Evolutionary conservation across 495 filamentous ascomycete species (phyloP), one percentile per base, ranked within the genome.

Genomic region (Oidiodendron maius): DNA sequence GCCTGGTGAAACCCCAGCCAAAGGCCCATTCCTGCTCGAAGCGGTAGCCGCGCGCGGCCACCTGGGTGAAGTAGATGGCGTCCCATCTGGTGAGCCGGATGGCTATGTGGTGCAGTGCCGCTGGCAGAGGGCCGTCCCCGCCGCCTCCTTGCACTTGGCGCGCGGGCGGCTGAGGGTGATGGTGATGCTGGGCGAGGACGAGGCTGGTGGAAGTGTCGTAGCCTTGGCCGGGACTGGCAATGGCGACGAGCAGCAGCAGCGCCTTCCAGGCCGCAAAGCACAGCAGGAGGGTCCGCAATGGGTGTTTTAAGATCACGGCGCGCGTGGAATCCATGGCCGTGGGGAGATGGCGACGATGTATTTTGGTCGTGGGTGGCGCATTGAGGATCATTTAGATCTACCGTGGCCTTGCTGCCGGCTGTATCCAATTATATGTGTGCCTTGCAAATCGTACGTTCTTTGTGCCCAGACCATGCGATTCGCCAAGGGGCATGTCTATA

Each of bases 1-100:
- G 11, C 6, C 51, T 15, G 9, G 59, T 50, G 21, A 54, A 59
- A 3, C 57, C 59, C 59, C 62, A 56, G 58, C 89, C 84, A 69
- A 95, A 98, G 1, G 94, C 93, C 90, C 91, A 97, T 67, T 96
- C 89, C 67, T 98, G 94, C 66, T 98, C 93, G 66, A 84, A 91
- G 9, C 82, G 42, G 52, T 96, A 89, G 18, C 89, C 90, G 25
- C 81, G 70, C 46, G 75, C 69, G 0, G 89, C 82, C 37, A 71
- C 64, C 46, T 81, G 76, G 26, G 83, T 68, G 57, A 87, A 97
- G 62, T 96, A 97, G 44, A 98, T 82, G 28, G 86, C 83, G 60
- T 98, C 93, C 93, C 93, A 98, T 65, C 91, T 76, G 0, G 82
- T 80, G 32, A 96, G 72, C 44, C 80, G 82, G 48, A 63, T 67